phyloP scores from a whole-genome alignment of 2,329 filamentous ascomycete species.

The Aspergillus ustus region DNA sequence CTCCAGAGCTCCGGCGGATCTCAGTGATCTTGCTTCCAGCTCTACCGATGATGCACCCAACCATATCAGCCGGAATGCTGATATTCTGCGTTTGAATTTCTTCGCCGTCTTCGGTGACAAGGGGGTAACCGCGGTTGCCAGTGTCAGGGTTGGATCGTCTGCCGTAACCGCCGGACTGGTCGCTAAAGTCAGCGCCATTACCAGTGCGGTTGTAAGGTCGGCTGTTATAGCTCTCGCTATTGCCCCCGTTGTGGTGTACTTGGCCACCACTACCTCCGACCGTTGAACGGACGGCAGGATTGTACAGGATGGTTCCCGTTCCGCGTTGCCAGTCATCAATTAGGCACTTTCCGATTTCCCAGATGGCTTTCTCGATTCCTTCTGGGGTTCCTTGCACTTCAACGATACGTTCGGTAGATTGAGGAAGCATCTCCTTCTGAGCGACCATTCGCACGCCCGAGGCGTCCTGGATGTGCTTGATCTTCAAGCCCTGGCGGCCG shows the following conservation, averaged over 20 bases:
- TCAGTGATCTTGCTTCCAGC: constrained; percentile 97
- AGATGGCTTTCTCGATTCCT: constrained; percentile 92
- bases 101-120: constrained; percentile 93
- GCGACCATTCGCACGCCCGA: constrained; percentile 99
- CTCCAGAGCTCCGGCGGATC: constrained; percentile 94
- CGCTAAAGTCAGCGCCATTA: constrained; percentile 97
- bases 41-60: constrained; percentile 97
- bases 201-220: constrained; percentile 89
- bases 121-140: constrained; percentile 77
- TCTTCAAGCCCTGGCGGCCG: constrained; percentile 92
- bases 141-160: constrained; percentile 85
- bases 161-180: constrained; percentile 71
- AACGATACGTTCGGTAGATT: constrained; percentile 97
- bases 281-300: constrained; percentile 88
- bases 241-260: constrained; percentile 57
- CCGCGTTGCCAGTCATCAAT: constrained; percentile 98
- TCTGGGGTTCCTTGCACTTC: constrained; percentile 95
- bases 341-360: constrained; percentile 99
- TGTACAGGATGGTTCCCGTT: constrained; percentile 96
- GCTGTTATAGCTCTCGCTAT: constrained; percentile 57
- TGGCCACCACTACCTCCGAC: constrained; percentile 63
- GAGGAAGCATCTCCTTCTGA: constrained; percentile 99
- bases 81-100: constrained; percentile 99
- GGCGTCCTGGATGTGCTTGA: constrained; percentile 98
- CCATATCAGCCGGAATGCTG: constrained; percentile 99